A percentile compares a stretch with the other conserved stretches of the same genome.
Evolutionary conservation across 495 filamentous ascomycete genomes (phyloP).

Genomic region (Penicillium psychrofluorescens): DNA sequence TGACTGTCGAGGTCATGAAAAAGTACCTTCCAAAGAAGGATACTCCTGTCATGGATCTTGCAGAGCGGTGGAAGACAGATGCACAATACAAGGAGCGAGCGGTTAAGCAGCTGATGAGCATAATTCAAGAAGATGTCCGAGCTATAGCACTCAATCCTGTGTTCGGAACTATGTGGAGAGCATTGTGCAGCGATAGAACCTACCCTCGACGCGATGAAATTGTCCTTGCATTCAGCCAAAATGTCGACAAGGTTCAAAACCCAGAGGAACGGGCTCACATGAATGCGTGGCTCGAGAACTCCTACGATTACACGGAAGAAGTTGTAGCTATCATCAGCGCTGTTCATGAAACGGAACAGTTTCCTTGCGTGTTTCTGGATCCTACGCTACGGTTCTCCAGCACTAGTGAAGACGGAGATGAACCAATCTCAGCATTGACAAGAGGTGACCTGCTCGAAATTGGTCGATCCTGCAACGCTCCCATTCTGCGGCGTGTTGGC

Average conservation of each 20-base stretch:
- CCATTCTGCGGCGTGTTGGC: conserved; percentile 31
- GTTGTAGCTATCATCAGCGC: conserved; percentile 30
- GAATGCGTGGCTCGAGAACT: conserved; percentile 39
- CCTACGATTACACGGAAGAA: conserved; percentile 37
- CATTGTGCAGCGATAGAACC: conserved; percentile 34
- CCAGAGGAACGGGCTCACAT: conserved; percentile 22
- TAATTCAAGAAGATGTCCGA: conserved; percentile 30
- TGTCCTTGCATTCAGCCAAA: conserved; percentile 25
- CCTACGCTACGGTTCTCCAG: conserved; percentile 23
- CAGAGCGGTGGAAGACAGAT: conserved; percentile 28
- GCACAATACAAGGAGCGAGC: conserved; percentile 23
- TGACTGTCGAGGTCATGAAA: conserved; percentile 6
- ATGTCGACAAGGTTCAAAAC: conserved; percentile 21
- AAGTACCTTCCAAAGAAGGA: conserved; percentile 7
- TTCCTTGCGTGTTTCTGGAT: conserved; percentile 44
- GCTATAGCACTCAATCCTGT: conserved; percentile 39
- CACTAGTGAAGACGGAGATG: conserved; percentile 4
- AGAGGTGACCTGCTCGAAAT: conserved; percentile 40
- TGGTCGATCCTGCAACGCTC: conserved; percentile 34
- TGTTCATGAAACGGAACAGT: conserved; percentile 35
- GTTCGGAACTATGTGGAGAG: conserved; percentile 39
- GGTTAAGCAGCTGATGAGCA: conserved; percentile 21
- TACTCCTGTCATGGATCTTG: conserved; percentile 25
- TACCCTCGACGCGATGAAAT: conserved; percentile 30
- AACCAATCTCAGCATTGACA: conserved; percentile 16